Conservation (phyloP, 1,284 basidiomycete genomes). For the Exobasidium cylindrosporum region DNA sequence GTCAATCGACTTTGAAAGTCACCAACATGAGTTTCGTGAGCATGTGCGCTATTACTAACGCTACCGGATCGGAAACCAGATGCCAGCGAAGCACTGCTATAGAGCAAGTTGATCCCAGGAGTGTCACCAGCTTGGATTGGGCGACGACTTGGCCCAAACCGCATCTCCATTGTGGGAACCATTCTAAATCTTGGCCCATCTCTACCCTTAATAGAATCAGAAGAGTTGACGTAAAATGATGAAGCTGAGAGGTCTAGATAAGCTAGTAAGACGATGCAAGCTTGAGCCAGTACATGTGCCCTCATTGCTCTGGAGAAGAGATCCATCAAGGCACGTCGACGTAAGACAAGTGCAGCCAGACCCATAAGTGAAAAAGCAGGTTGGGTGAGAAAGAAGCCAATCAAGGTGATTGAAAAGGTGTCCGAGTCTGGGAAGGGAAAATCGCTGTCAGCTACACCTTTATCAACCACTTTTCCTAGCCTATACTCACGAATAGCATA, state of each 20-base stretch:
- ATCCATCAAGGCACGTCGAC: constrained; percentile 31
- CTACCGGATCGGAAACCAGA: not conserved
- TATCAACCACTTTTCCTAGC: not conserved
- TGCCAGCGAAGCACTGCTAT: not conserved
- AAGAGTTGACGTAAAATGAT: constrained; percentile 9
- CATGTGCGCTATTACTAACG: constrained; percentile 6
- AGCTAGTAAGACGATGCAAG: constrained; percentile 9
- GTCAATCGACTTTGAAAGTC: constrained; percentile 27
- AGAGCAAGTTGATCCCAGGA: constrained; percentile 1
- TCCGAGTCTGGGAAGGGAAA: constrained; percentile 23
- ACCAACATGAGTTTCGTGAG: constrained; percentile 32
- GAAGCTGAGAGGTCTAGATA: constrained; percentile 16
- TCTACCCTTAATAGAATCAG: not conserved
- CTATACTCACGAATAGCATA: constrained; percentile 21
- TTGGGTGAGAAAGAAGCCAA: constrained; percentile 35
- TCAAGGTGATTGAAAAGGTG: constrained; percentile 29
- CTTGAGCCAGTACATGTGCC: constrained; percentile 9
- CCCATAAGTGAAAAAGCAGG: constrained; percentile 28
- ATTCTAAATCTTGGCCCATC: not conserved
- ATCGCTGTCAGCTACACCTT: constrained; percentile 10
- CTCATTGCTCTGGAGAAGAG: constrained; percentile 24
- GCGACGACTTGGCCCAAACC: not conserved
- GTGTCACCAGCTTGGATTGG: constrained; percentile 4
- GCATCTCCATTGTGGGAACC: constrained; percentile 12
- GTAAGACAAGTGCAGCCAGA: constrained; percentile 23